phyloP scores from a whole-genome alignment of 371 early-diverging fungal species.

The Umbelopsis sp. region DNA sequence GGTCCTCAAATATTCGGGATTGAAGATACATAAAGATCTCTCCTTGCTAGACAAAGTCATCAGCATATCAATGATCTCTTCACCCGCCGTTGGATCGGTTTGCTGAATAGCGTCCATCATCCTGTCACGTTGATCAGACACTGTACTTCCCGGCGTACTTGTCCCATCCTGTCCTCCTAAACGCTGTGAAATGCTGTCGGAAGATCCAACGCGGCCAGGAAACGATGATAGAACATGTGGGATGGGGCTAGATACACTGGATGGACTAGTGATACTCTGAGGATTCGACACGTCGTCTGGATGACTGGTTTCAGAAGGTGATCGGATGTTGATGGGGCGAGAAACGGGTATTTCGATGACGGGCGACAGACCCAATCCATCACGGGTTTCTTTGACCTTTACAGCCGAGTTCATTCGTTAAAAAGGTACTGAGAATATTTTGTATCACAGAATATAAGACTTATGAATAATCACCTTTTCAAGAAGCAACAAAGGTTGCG shows the following conservation, averaged over 20 bases:
- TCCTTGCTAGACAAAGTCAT: conserved; percentile 29
- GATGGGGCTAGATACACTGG: background rate
- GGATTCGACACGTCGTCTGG: background rate
- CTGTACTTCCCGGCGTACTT: conserved; percentile 7
- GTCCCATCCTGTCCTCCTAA: background rate
- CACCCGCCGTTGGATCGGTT: conserved; percentile 10
- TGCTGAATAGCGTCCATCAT: conserved; percentile 21
- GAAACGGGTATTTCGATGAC: conserved; percentile 3
- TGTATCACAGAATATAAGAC: background rate
- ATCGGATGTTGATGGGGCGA: background rate
- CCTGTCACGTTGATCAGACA: conserved; percentile 21
- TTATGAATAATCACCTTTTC: background rate
- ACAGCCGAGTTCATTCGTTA: background rate
- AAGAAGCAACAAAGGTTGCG: background rate
- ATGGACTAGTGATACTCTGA: background rate
- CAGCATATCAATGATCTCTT: conserved; percentile 28
- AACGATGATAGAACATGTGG: background rate
- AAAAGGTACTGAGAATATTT: background rate
- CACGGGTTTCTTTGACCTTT: background rate
- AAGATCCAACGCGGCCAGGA: background rate
- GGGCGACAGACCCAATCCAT: background rate
- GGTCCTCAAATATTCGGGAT: conserved; percentile 23
- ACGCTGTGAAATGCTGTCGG: background rate
- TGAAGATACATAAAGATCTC: conserved; percentile 26
- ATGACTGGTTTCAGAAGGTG: background rate